Percentiles rank a stretch among this genome's conserved stretches.
Conservation (phyloP, 768 basidiomycete species). For the Psilocybe azurescens region DNA sequence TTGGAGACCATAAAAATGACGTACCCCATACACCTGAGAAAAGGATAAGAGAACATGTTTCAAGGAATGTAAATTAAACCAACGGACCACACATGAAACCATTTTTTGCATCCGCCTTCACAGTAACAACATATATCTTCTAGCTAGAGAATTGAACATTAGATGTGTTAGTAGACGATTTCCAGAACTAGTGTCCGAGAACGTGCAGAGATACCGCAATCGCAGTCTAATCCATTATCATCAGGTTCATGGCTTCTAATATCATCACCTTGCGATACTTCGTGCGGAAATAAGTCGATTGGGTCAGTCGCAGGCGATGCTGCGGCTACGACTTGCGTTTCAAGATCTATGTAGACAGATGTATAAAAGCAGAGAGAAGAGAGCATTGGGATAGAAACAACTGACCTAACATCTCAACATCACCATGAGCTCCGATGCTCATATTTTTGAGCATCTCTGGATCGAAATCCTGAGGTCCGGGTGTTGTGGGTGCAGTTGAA, state of each 20-base stretch:
- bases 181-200: not conserved
- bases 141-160: slow-evolving; percentile 38
- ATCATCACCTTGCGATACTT: slow-evolving; percentile 1
- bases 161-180: not conserved
- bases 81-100: slow-evolving; percentile 79
- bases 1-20: not conserved
- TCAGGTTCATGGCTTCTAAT: slow-evolving; percentile 4
- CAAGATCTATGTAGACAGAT: slow-evolving; percentile 37
- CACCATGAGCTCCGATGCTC: slow-evolving; percentile 30
- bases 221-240: slow-evolving; percentile 61
- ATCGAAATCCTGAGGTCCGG: slow-evolving; percentile 15
- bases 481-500: slow-evolving; percentile 32
- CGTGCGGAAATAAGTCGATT: slow-evolving; percentile 44
- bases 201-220: slow-evolving; percentile 67
- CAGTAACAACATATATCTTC: slow-evolving; percentile 66
- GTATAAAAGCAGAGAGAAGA: not conserved
- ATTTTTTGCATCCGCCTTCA: slow-evolving; percentile 73
- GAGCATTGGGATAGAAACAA: not conserved
- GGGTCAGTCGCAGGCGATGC: slow-evolving; percentile 29
- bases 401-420: slow-evolving; percentile 56
- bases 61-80: not conserved
- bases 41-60: not conserved
- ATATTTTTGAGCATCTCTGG: slow-evolving; percentile 39
- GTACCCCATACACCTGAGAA: slow-evolving; percentile 66
- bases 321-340: slow-evolving; percentile 38